Conservation (phyloP, 2,329 filamentous ascomycete species). For the Microsporum audouinii region DNA sequence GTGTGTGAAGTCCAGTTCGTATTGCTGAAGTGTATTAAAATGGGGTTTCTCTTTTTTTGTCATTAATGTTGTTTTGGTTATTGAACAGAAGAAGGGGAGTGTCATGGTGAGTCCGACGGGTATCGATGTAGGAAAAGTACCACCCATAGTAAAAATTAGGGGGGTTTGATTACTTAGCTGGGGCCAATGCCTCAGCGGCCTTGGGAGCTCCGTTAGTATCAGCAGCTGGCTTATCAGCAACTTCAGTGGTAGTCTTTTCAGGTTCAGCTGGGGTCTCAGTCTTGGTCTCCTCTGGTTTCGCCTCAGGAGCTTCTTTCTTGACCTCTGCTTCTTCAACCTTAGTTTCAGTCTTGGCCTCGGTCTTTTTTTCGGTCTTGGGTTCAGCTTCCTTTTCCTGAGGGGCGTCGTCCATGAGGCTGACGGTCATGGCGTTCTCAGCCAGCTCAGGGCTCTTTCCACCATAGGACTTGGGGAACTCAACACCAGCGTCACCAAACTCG, state of each 20-base stretch:
- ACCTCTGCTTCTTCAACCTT: slow-evolving; percentile 11
- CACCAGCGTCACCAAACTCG: slow-evolving; percentile 48
- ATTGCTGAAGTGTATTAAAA: background rate
- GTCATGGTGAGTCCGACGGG: slow-evolving; percentile 1
- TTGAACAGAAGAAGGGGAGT: background rate
- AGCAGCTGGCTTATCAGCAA: background rate
- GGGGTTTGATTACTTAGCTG: background rate
- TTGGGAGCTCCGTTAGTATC: background rate
- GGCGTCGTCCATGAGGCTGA: slow-evolving; percentile 22
- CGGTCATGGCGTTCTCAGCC: slow-evolving; percentile 27
- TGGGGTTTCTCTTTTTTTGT: background rate
- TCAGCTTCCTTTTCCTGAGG: slow-evolving; percentile 12
- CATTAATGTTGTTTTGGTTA: background rate
- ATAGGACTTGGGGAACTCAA: slow-evolving; percentile 61
- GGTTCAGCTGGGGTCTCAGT: slow-evolving; percentile 5
- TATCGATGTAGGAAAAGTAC: background rate
- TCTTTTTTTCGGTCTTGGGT: slow-evolving; percentile 13
- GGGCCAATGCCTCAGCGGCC: background rate
- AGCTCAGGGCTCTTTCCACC: slow-evolving; percentile 58
- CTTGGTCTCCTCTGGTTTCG: slow-evolving; percentile 15
- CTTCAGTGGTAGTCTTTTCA: background rate
- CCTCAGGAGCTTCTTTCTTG: slow-evolving; percentile 13
- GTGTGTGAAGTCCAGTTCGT: slow-evolving; percentile 3
- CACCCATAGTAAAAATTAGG: background rate
- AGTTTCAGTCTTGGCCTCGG: slow-evolving; percentile 15